Conservation (phyloP, 2,329 filamentous ascomycete species). For the Botryotinia narcissicola region DNA sequence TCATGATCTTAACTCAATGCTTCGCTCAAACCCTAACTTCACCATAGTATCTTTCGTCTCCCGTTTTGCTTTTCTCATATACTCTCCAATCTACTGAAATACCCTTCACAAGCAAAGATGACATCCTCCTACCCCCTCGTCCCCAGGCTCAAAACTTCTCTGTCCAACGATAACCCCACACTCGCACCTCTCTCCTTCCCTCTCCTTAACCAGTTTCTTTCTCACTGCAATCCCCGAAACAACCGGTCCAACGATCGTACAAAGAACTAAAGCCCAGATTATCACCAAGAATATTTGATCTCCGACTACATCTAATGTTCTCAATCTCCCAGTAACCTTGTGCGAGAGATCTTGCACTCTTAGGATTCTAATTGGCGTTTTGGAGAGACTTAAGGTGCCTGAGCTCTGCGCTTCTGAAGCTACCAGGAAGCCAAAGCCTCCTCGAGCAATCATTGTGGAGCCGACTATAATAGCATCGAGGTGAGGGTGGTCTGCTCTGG, state of each 20-base stretch:
- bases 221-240: constrained; percentile 21
- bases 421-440: constrained; percentile 78
- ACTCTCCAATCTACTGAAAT: background rate
- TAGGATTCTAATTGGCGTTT: background rate
- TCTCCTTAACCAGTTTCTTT: background rate
- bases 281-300: constrained; percentile 49
- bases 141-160: background rate
- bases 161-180: background rate
- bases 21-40: background rate
- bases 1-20: background rate
- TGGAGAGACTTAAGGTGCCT: constrained; percentile 31
- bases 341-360: background rate
- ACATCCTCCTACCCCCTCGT: background rate
- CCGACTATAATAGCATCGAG: constrained; percentile 24
- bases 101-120: constrained; percentile 15
- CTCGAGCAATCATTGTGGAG: constrained; percentile 67
- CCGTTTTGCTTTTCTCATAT: background rate
- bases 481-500: constrained; percentile 22
- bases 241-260: constrained; percentile 52
- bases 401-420: constrained; percentile 62
- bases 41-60: background rate
- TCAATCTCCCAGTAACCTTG: background rate
- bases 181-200: background rate
- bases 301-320: constrained; percentile 22
- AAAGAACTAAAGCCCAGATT: constrained; percentile 55